phyloP scores from a whole-genome alignment of 1,139 yeast species.

The Candida sp. region DNA sequence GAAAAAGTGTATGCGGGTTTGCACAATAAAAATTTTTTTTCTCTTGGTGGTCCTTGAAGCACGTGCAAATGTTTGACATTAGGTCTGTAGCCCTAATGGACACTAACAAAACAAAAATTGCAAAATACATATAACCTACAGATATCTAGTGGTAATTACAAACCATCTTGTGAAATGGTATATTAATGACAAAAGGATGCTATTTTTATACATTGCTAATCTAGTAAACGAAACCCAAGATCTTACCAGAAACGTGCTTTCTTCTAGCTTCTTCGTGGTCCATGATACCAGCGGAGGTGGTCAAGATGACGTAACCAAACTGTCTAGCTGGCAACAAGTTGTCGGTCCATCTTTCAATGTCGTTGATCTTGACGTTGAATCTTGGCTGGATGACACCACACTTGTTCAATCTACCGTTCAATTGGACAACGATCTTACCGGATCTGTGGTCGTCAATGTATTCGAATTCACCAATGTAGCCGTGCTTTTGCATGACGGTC shows the following conservation, averaged over 20 bases:
- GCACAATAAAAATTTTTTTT: conserved; percentile 3
- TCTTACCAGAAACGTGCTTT: conserved; percentile 99
- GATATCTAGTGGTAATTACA: neutral
- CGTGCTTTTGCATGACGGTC: conserved; percentile 98
- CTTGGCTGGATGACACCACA: conserved; percentile 99
- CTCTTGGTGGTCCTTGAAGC: neutral
- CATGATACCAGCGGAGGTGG: conserved; percentile 99
- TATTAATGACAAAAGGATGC: conserved; percentile 4
- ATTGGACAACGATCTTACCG: conserved; percentile 95
- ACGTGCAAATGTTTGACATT: conserved; percentile 2
- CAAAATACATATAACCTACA: neutral
- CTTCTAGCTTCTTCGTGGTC: conserved; percentile 99
- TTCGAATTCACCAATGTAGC: conserved; percentile 99
- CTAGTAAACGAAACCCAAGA: conserved; percentile 95
- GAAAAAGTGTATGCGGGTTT: neutral
- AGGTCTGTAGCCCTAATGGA: conserved; percentile 10
- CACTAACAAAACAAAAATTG: neutral
- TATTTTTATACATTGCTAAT: conserved; percentile 9
- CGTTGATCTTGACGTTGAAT: conserved; percentile 93
- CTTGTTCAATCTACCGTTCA: conserved; percentile 98
- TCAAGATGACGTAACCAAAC: conserved; percentile 95
- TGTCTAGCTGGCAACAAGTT: conserved; percentile 99
- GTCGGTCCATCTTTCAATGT: conserved; percentile 98
- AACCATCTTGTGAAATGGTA: conserved; percentile 2
- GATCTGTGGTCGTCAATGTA: conserved; percentile 99